Percentiles rank a stretch among this genome's conserved stretches.
phyloP scores from a whole-genome alignment of 495 filamentous ascomycete genomes.

The Penicillium canescens region DNA sequence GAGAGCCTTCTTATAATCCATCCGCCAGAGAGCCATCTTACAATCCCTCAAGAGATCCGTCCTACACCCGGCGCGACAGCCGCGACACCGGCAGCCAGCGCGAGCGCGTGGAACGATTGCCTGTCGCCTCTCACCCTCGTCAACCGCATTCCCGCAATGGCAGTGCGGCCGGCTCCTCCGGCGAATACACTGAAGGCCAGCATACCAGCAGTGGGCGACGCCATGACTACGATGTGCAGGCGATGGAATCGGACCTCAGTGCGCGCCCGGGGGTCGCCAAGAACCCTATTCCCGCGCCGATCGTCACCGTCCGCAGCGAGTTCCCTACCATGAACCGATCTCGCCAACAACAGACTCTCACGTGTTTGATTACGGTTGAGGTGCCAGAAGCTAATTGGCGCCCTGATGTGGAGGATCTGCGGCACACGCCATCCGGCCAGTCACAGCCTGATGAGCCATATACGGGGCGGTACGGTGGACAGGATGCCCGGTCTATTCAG shows the following conservation, averaged over 20 bases:
- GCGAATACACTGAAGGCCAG: slow-evolving; percentile 70
- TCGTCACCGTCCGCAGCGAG: slow-evolving; percentile 90
- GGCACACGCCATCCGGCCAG: slow-evolving; percentile 55
- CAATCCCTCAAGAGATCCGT: slow-evolving; percentile 2
- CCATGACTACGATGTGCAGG: slow-evolving; percentile 94
- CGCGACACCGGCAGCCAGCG: slow-evolving; percentile 54
- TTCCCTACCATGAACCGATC: slow-evolving; percentile 92
- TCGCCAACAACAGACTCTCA: slow-evolving; percentile 91
- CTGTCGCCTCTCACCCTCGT: slow-evolving; percentile 40
- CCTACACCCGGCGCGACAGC: slow-evolving; percentile 54
- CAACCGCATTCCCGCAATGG: slow-evolving; percentile 66
- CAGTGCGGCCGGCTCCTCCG: slow-evolving; percentile 73
- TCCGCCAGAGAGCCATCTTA: slow-evolving; percentile 2
- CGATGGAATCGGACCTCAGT: slow-evolving; percentile 86
- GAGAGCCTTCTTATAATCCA: slow-evolving; percentile 3
- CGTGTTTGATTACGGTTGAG: slow-evolving; percentile 92
- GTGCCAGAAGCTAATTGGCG: slow-evolving; percentile 92
- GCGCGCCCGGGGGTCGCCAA: slow-evolving; percentile 67
- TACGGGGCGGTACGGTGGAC: slow-evolving; percentile 31
- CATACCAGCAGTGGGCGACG: slow-evolving; percentile 54
- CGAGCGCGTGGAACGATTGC: slow-evolving; percentile 62
- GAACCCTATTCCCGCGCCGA: slow-evolving; percentile 90
- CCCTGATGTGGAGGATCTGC: slow-evolving; percentile 80
- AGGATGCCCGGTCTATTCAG: slow-evolving; percentile 31
- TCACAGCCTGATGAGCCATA: slow-evolving; percentile 53